Evolutionary conservation across 2,329 filamentous ascomycete species (phyloP).

Genomic region (Fusarium hainanense): DNA sequence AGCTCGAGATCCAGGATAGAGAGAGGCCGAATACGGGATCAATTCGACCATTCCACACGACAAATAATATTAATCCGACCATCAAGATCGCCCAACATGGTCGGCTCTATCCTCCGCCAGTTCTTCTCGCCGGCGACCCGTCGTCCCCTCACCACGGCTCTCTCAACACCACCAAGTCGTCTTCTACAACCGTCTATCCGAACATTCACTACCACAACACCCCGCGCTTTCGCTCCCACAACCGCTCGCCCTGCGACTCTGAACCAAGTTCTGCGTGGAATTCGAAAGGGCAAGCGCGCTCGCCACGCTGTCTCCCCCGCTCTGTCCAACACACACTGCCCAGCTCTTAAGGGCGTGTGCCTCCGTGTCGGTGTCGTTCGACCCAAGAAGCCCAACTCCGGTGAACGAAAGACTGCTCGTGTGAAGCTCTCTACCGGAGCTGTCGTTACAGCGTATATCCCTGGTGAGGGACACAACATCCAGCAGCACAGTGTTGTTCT

Average conservation of each 20-base stretch:
- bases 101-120: constrained; percentile 50
- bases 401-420: constrained; percentile 94
- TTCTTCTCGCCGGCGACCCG: constrained; percentile 50
- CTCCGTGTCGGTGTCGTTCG: constrained; percentile 92
- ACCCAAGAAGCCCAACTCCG: constrained; percentile 99
- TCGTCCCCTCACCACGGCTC: constrained; percentile 42
- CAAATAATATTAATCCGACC: neutral
- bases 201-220: constrained; percentile 44
- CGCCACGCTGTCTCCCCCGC: constrained; percentile 91
- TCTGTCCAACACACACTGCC: constrained; percentile 73
- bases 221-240: constrained; percentile 53
- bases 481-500: constrained; percentile 98
- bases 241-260: constrained; percentile 70
- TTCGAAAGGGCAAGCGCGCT: constrained; percentile 80
- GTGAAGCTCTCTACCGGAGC: constrained; percentile 88
- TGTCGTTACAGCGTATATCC: constrained; percentile 92
- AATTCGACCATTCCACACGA: constrained; percentile 3
- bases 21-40: constrained; percentile 30
- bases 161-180: constrained; percentile 30
- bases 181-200: constrained; percentile 47
- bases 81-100: constrained; percentile 49
- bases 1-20: constrained; percentile 27
- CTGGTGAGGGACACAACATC: constrained; percentile 97
- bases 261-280: constrained; percentile 80
- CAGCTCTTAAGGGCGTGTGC: constrained; percentile 94